Evolutionary conservation across 805 yeast genomes (phyloP), one percentile per base, ranked within the genome.

Genomic region (Saccharomycopsis oosterbeekiorum): DNA sequence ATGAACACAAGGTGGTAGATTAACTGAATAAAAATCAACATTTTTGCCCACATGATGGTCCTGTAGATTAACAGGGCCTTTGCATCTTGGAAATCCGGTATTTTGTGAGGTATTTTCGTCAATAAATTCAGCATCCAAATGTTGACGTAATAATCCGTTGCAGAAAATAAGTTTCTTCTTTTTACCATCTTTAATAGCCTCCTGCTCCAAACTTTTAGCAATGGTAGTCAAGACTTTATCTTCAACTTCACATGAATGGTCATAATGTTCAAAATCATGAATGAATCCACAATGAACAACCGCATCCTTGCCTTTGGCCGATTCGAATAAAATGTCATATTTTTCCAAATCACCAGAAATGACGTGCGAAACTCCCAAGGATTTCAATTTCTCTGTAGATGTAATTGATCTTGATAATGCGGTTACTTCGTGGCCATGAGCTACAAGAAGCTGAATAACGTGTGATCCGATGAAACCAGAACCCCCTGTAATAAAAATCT

Each of bases 221-320:
- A 75, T 65, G 12, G 73, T 67, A 14, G 61, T 56, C n/a, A 70
- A 58, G 0, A 76, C 77, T 4, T 43, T 61, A n/a, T 55, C 59
- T 50, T 75, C 78, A 53, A 66, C 55, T 26, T 60, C 60, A 42
- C 64, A 59, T 29, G 68, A 47, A n/a, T 66, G 56, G 1, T 55
- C 65, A 42, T 61, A 65, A 12, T 69, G 64, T 3, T 61, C 21
- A 58, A 70, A 73, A 57, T 74, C 63, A 47, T 47, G 53, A 24
- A 21, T 47, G 63, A 71, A 76, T 1, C 72, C 80, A 50, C 74
- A 61, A 59, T 76, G 79, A n/a, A 75, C 56, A 14, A 73, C 72
- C 9, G 71, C 79, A 59, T 77, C 80, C 9, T 71, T 59, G 55
- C 67, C 67, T 8, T 59, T 29, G 12, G 75, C 71, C 4, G 67